Base-by-base conservation (phyloP, 148 eudicot species). In the Rhododendron williamsianum region DNA sequence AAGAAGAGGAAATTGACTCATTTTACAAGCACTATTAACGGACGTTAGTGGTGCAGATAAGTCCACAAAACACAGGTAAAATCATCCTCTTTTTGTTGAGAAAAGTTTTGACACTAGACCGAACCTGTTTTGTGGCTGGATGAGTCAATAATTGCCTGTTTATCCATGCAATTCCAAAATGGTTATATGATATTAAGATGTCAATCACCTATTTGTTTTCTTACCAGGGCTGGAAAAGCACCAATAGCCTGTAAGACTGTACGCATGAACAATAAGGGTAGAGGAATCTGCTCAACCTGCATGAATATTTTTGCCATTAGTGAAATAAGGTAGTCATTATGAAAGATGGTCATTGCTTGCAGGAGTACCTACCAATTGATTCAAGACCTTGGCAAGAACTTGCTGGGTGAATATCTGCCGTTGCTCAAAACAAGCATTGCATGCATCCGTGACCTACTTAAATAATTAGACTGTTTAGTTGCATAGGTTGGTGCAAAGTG, bases 231-330 rank as follows among this genome's bases (percentile, higher is more conserved):
- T 46, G 99, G 98, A 88, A 94, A 97, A 88, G 98, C 98, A 81
- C 96, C 97, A 67, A 94, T 92, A 78, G 99, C 95, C 88, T 97
- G 99, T 84, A 97, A 89, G 51, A 97, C 99, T 78, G 99, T 95
- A 18, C 99, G 94, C 99, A 97, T 97, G 90, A 97, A 97, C 83
- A 97, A 84, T 60, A 97, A 81, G 25, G 99, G 98, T 82, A 94
- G 98, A 85, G 99, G 99, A 90, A 93, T 97, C 90, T 95, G 99
- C 88, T 94, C 98, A 89, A 97, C 99, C 99, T 97, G 93, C 56
- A 90, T 36, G 81, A 46, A 79, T 33, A 80, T 67, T 74, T 36
- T 25, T 71, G 6, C 21, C 48, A 76, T 48, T 76, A 79, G 77
- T 16, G 54, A 52, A 87, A 80, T 82, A 72, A 16, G 78, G 6